Evolutionary conservation across 2,329 filamentous ascomycete genomes (phyloP).

Genomic region (Aspergillus aculeatus): DNA sequence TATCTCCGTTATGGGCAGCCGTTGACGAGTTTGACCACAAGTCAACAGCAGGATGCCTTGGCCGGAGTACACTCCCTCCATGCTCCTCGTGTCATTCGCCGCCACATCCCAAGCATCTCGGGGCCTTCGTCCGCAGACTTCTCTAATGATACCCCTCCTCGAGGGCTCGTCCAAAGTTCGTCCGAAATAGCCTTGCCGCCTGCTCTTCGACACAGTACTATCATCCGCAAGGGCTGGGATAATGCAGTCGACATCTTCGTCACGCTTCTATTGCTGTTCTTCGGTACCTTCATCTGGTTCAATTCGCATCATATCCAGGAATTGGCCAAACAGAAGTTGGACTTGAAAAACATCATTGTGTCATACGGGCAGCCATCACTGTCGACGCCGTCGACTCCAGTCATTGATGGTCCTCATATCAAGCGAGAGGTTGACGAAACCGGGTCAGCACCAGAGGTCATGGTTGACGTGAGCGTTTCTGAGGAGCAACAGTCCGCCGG

Average conservation of each 20-base stretch:
- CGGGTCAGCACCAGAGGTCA: slow-evolving; percentile 28
- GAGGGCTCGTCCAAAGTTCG: slow-evolving; percentile 34
- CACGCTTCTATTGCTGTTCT: slow-evolving; percentile 39
- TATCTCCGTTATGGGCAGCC: slow-evolving; percentile 43
- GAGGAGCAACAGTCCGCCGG: slow-evolving; percentile 19
- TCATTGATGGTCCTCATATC: slow-evolving; percentile 28
- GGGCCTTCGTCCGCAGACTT: slow-evolving; percentile 36
- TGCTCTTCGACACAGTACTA: slow-evolving; percentile 42
- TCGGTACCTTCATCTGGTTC: slow-evolving; percentile 44
- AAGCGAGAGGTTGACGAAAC: slow-evolving; percentile 27
- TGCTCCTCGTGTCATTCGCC: slow-evolving; percentile 37
- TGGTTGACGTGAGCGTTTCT: slow-evolving; percentile 31
- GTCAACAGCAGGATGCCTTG: slow-evolving; percentile 60
- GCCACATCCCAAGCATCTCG: slow-evolving; percentile 47
- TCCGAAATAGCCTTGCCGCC: slow-evolving; percentile 41
- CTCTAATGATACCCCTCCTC: slow-evolving; percentile 39
- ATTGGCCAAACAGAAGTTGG: slow-evolving; percentile 45
- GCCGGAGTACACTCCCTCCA: slow-evolving; percentile 71
- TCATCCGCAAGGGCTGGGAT: slow-evolving; percentile 48
- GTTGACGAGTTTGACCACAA: slow-evolving; percentile 37
- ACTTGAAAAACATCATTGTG: slow-evolving; percentile 46
- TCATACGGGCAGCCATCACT: slow-evolving; percentile 37
- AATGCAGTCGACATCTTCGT: slow-evolving; percentile 47
- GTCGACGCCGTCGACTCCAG: slow-evolving; percentile 41
- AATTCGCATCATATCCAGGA: slow-evolving; percentile 44